phyloP scores from a whole-genome alignment of 106 monocot genomes.

The Dendrobium nobile region DNA sequence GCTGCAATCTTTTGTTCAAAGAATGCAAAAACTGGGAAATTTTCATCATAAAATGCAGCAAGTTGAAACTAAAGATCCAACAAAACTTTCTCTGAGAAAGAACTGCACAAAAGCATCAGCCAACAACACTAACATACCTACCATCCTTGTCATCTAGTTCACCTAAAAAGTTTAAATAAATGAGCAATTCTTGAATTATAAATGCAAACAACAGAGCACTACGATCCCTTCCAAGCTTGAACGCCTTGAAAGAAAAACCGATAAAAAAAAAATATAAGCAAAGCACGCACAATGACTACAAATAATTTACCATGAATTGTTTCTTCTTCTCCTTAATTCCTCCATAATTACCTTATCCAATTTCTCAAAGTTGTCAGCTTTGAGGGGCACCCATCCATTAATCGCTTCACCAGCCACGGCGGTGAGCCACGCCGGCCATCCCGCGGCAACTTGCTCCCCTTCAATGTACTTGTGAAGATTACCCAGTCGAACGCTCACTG shows the following conservation, averaged over 20 bases:
- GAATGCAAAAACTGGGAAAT: background rate
- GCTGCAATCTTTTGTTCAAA: background rate
- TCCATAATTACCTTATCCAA: slow-evolving; percentile 60
- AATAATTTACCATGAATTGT: background rate
- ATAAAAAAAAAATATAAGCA: background rate
- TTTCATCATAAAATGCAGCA: background rate
- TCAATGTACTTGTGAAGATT: slow-evolving; percentile 51
- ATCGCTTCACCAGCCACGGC: slow-evolving; percentile 63
- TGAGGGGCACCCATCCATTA: slow-evolving; percentile 64
- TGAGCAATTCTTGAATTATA: background rate
- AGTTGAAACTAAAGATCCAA: background rate
- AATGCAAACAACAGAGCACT: background rate
- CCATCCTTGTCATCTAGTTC: background rate
- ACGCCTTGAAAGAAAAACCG: background rate
- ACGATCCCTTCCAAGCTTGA: background rate
- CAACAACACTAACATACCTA: background rate
- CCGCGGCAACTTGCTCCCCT: slow-evolving; percentile 69
- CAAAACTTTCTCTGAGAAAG: background rate
- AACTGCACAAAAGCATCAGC: background rate
- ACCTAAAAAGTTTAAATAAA: background rate
- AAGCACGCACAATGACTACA: background rate
- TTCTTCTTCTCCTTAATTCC: background rate
- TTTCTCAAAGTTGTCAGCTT: slow-evolving; percentile 65
- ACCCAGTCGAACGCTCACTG: slow-evolving; percentile 32
- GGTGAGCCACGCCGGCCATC: slow-evolving; percentile 65